These are phyloP conservation scores for Chytridium lagenaria DNA, from an alignment of 371 early-diverging fungal genomes.

Conservation along the genomic window DNA sequence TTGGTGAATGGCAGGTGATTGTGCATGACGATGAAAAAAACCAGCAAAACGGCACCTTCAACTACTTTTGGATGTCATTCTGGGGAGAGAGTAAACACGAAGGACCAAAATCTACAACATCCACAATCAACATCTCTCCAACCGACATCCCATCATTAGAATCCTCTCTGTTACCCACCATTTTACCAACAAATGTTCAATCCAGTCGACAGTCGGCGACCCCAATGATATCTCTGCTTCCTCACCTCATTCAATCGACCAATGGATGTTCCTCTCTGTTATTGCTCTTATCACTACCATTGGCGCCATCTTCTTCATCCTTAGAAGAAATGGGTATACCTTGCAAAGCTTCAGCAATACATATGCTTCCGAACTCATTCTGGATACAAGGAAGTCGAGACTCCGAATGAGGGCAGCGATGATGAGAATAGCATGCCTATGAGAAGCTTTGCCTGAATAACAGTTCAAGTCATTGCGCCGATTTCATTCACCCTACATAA, in stretches of 20 bases:
- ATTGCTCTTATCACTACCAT: slow-evolving; percentile 4
- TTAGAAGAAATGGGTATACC: neutral
- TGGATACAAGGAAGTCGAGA: neutral
- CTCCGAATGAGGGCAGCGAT: neutral
- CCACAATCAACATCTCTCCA: too few relatives aligned
- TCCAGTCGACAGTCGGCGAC: neutral
- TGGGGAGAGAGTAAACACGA: slow-evolving; percentile 62
- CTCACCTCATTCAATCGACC: neutral
- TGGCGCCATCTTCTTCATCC: neutral
- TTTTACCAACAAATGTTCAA: neutral
- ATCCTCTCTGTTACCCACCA: neutral
- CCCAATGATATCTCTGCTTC: neutral
- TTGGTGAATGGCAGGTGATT: slow-evolving; percentile 81
- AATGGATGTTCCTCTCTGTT: slow-evolving; percentile 12
- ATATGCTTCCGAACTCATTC: neutral
- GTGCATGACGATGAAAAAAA: slow-evolving; percentile 49
- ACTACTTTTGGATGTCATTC: slow-evolving; percentile 72
- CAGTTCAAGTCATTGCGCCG: too few relatives aligned
- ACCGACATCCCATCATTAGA: too few relatives aligned
- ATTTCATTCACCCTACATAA: too few relatives aligned
- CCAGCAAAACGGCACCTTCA: slow-evolving; percentile 44
- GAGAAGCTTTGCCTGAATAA: neutral
- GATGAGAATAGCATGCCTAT: slow-evolving; percentile 1
- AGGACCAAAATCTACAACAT: neutral
- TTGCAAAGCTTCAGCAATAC: neutral